Conservation (phyloP, 805 yeast species). For the Saccharomyces eubayanus region DNA sequence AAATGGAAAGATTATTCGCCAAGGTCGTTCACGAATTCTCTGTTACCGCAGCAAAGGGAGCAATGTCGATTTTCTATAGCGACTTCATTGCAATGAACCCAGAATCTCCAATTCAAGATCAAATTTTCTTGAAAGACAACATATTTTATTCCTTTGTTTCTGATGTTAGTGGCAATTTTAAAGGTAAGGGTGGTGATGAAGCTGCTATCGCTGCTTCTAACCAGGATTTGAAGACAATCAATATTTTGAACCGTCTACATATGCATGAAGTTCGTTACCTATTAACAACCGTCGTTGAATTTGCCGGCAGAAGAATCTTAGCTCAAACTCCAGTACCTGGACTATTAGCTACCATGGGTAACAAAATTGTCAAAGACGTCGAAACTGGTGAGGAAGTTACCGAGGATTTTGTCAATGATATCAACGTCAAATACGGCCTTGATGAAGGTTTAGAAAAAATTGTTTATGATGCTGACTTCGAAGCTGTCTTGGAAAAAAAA, state of each 20-base stretch:
- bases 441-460: slow-evolving; percentile 51
- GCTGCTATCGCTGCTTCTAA: slow-evolving; percentile 76
- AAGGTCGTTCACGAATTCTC: slow-evolving; percentile 72
- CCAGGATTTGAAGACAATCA: slow-evolving; percentile 71
- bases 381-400: slow-evolving; percentile 35
- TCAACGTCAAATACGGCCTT: slow-evolving; percentile 65
- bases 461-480: slow-evolving; percentile 45
- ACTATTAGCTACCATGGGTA: slow-evolving; percentile 35
- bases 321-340: slow-evolving; percentile 98
- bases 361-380: slow-evolving; percentile 33
- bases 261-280: slow-evolving; percentile 56
- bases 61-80: slow-evolving; percentile 65
- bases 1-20: slow-evolving; percentile 67
- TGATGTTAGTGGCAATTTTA: slow-evolving; percentile 51
- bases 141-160: slow-evolving; percentile 78
- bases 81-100: slow-evolving; percentile 75
- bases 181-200: slow-evolving; percentile 64
- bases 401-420: slow-evolving; percentile 31
- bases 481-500: slow-evolving; percentile 41
- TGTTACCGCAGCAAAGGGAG: slow-evolving; percentile 67
- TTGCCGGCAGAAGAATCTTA: slow-evolving; percentile 76
- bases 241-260: slow-evolving; percentile 58
- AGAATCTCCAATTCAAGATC: slow-evolving; percentile 51
- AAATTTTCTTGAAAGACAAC: slow-evolving; percentile 69
- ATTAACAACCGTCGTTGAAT: slow-evolving; percentile 82